Evolutionary conservation across 495 filamentous ascomycete species (phyloP).

Genomic region (Aspergillus cavernicola): DNA sequence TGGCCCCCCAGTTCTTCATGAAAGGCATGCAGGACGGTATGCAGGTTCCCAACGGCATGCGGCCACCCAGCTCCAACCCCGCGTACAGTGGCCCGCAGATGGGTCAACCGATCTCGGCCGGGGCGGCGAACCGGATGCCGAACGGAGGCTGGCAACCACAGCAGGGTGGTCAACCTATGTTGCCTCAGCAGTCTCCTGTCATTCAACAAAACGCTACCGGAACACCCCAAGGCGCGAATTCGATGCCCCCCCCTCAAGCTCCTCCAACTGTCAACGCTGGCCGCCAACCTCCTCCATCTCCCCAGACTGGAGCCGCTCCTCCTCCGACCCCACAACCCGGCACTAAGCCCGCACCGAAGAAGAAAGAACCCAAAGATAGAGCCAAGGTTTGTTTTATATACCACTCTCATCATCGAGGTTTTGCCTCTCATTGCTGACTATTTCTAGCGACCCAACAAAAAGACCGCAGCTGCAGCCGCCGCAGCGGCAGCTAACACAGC

Average conservation of each 20-base stretch:
- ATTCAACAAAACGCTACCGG: slow-evolving; percentile 60
- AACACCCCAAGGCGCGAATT: slow-evolving; percentile 68
- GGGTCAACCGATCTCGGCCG: slow-evolving; percentile 54
- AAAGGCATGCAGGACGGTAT: slow-evolving; percentile 52
- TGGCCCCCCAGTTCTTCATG: slow-evolving; percentile 60
- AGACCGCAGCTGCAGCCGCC: slow-evolving; percentile 44
- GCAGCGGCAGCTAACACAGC: slow-evolving; percentile 48
- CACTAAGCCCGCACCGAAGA: slow-evolving; percentile 79
- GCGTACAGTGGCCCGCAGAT: slow-evolving; percentile 62
- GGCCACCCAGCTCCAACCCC: slow-evolving; percentile 85
- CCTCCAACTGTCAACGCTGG: slow-evolving; percentile 60
- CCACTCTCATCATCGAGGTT: background rate
- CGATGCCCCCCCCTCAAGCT: slow-evolving; percentile 88
- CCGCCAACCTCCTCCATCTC: slow-evolving; percentile 71
- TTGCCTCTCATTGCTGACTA: slow-evolving; percentile 13
- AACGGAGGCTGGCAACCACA: slow-evolving; percentile 55
- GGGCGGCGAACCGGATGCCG: slow-evolving; percentile 45
- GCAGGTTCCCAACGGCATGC: slow-evolving; percentile 69
- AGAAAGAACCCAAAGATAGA: slow-evolving; percentile 69
- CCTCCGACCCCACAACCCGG: slow-evolving; percentile 82
- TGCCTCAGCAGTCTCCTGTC: slow-evolving; percentile 50
- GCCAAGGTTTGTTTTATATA: slow-evolving; percentile 63
- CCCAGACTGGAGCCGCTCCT: slow-evolving; percentile 67
- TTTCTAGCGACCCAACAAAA: slow-evolving; percentile 53
- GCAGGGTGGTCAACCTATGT: slow-evolving; percentile 59